Conservation (phyloP, 148 eudicot species). For the Camellia lanceoleosa region DNA sequence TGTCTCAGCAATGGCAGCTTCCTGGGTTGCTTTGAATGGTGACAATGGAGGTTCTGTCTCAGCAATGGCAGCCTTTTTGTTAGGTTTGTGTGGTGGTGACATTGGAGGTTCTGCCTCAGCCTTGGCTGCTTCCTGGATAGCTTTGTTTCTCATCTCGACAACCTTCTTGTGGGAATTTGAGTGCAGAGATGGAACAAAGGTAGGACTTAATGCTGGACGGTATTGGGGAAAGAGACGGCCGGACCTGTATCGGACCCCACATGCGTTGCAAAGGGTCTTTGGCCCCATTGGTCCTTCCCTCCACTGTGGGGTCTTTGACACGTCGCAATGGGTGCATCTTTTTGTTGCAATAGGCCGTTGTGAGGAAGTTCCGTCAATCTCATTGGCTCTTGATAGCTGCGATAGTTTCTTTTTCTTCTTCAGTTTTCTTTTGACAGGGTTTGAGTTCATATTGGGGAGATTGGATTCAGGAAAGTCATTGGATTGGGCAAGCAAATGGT, state of each 20-base stretch:
- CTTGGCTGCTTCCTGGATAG: not conserved
- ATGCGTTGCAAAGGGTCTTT: constrained; percentile 51
- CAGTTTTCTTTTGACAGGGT: constrained; percentile 5
- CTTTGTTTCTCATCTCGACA: constrained; percentile 34
- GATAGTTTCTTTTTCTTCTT: constrained; percentile 25
- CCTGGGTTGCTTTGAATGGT: constrained; percentile 7
- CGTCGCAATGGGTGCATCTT: constrained; percentile 43
- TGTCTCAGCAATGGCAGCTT: not conserved
- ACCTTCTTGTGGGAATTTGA: constrained; percentile 53
- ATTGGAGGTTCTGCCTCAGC: not conserved
- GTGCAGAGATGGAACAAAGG: constrained; percentile 36
- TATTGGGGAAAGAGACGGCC: constrained; percentile 45
- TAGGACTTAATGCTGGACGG: constrained; percentile 50
- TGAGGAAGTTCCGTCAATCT: not conserved
- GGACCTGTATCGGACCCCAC: constrained; percentile 45
- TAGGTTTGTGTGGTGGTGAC: constrained; percentile 11
- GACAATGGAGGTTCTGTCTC: constrained; percentile 10
- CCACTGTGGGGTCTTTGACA: constrained; percentile 47
- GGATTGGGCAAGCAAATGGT: not conserved
- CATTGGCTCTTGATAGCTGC: constrained; percentile 5
- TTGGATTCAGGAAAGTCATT: not conserved
- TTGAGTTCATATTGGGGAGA: not conserved
- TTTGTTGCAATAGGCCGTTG: constrained; percentile 9
- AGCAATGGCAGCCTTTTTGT: not conserved
- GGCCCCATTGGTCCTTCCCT: constrained; percentile 52